These are phyloP conservation scores for Fusarium devonianum DNA, from an alignment of 2,329 filamentous ascomycete species.

Conservation along the genomic window DNA sequence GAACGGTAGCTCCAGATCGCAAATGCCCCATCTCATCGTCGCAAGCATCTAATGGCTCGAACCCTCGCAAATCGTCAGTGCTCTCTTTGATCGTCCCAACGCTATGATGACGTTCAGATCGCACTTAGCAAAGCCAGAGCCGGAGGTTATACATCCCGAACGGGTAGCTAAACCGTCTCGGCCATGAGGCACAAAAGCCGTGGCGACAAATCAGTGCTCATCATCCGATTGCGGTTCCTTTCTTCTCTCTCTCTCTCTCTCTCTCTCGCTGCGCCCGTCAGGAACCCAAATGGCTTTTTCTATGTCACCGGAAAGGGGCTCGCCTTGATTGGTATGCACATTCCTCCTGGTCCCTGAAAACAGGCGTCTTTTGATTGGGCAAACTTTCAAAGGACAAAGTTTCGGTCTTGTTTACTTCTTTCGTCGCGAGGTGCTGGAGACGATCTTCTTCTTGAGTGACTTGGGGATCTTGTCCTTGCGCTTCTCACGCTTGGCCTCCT, in stretches of 20 bases:
- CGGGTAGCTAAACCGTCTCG: slow-evolving; percentile 42
- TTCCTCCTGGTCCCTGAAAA: too few species aligned
- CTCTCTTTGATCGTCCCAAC: slow-evolving; percentile 66
- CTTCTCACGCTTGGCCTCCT: slow-evolving; percentile 94
- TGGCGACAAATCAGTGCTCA: slow-evolving; percentile 51
- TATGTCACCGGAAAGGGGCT: too few species aligned
- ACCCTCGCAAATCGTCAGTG: slow-evolving; percentile 44
- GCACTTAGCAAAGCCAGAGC: slow-evolving; percentile 36
- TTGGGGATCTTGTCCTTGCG: slow-evolving; percentile 96
- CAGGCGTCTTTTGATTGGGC: slow-evolving; percentile 8
- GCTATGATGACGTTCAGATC: slow-evolving; percentile 49
- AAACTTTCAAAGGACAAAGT: slow-evolving; percentile 1
- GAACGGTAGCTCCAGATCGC: slow-evolving; percentile 1
- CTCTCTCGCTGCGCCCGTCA: neutral
- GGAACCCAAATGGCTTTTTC: slow-evolving; percentile 9
- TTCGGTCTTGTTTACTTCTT: slow-evolving; percentile 59
- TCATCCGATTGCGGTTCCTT: slow-evolving; percentile 56
- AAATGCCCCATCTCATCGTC: neutral
- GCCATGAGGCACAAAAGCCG: slow-evolving; percentile 14
- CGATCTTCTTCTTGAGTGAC: slow-evolving; percentile 88
- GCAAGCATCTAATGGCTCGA: neutral
- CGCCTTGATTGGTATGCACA: too few species aligned
- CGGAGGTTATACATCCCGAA: slow-evolving; percentile 25
- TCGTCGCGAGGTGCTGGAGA: slow-evolving; percentile 67
- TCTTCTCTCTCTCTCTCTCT: too few species aligned